Base-by-base conservation (phyloP, 2,329 filamentous ascomycete species). In the Verticillium dahliae region DNA sequence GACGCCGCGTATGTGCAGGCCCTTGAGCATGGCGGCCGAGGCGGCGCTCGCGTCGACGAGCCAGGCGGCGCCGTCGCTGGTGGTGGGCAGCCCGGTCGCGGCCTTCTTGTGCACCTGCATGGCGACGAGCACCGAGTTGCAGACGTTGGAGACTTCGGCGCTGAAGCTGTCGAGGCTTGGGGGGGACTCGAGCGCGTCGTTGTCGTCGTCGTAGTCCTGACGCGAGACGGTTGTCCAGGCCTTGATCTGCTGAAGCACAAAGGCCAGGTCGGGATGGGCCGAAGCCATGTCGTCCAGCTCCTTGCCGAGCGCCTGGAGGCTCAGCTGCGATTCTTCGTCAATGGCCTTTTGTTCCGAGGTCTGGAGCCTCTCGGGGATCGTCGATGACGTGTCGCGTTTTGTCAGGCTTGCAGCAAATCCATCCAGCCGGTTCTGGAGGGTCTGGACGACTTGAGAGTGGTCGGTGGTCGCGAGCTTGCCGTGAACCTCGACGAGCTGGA, bases 121-220 rank as follows among this genome's bases (percentile, higher is more conserved):
- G 1, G 90, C 88, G 39, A 94, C 89, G 1, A 97, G 85, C 34
- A 94, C 84, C 58, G 85, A 85, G 73, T 96, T 90, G 56, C 89
- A 84, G n/a, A 90, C 78, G 1, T 75, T 82, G 41, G 90, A 83
- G 1, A 92, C 73, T 3, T 81, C 77, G 14, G 81, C 75, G 52
- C 86, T 83, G 55, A 92, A 82, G 0, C 75, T 71, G 18, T 80
- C 65, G 15, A 78, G 62, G 3, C 58, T 56, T 1, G 33, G 31
- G 15, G 18, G 3, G 3, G 58, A 14, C 9, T 67, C 61, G 6
- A 68, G 10, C 4, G 60, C 60, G n/a, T 68, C 18, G 18, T 22
- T 22, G 18, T 22, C 64, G 3, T 62, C 27, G 37, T 62, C 60
- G 15, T 65, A 27, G 27, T 27, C 27, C 27, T 27, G 63, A 3